Percentiles rank a stretch among this genome's conserved stretches.
phyloP scores from a whole-genome alignment of 257 asterid species.

The Solanum piurae region DNA sequence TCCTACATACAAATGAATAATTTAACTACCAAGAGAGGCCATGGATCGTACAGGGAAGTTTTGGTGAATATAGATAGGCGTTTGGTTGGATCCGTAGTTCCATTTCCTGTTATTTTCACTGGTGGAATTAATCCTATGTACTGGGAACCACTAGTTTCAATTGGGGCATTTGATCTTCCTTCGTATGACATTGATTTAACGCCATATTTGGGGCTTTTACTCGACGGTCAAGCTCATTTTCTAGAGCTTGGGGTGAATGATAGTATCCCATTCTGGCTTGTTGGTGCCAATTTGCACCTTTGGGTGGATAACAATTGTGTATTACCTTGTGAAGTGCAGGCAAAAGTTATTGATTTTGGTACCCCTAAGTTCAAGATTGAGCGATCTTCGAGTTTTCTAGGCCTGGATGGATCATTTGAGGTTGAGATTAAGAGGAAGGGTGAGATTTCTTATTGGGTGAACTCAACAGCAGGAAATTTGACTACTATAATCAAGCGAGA shows the following conservation, averaged over 20 bases:
- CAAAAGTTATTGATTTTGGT: constrained; percentile 17
- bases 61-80: constrained; percentile 45
- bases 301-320: constrained; percentile 50
- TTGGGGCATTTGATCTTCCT: constrained; percentile 83
- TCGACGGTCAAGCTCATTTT: constrained; percentile 44
- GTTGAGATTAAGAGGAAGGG: constrained; percentile 37
- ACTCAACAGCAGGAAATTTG: constrained; percentile 49
- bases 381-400: constrained; percentile 15
- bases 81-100: constrained; percentile 60
- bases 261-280: constrained; percentile 64
- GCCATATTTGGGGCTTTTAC: constrained; percentile 51
- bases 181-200: constrained; percentile 67
- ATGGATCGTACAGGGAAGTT: constrained; percentile 69
- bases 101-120: constrained; percentile 70
- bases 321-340: constrained; percentile 27
- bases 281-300: constrained; percentile 70
- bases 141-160: constrained; percentile 78
- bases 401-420: constrained; percentile 48
- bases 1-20: constrained; percentile 33
- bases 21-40: constrained; percentile 34
- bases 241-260: constrained; percentile 47
- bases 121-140: constrained; percentile 80
- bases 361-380: constrained; percentile 23
- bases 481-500: constrained; percentile 23
- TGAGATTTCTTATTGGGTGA: constrained; percentile 67